These are phyloP conservation scores for Ettlia oleoabundans DNA, from an alignment of 139 green algal species.

Conservation along the genomic window DNA sequence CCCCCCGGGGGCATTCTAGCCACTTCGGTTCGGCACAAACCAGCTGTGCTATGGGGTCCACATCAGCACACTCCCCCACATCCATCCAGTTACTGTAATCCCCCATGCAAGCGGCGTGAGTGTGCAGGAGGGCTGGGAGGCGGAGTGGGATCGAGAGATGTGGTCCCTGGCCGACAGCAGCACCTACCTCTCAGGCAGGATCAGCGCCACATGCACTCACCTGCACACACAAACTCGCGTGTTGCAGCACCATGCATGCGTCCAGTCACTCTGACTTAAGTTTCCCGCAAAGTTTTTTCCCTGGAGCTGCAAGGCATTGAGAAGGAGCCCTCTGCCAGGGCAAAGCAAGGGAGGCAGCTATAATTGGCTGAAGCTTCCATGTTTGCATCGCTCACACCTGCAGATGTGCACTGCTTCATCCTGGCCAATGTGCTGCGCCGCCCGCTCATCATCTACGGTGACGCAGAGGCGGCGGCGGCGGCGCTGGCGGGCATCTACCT, in stretches of 20 bases:
- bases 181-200: conserved; percentile 12
- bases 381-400: not conserved
- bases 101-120: too few species aligned
- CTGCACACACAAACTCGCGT: too few species aligned
- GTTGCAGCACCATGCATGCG: not conserved
- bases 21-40: too few species aligned
- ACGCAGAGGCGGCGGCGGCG: conserved; percentile 10
- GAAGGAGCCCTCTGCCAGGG: not conserved
- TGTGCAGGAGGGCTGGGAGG: conserved; percentile 2
- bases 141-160: conserved; percentile 35
- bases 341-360: not conserved
- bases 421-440: conserved; percentile 40
- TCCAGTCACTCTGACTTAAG: not conserved
- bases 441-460: conserved; percentile 17
- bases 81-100: too few species aligned
- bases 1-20: too few species aligned
- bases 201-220: not conserved
- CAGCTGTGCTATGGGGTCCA: too few species aligned
- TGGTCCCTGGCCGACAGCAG: not conserved
- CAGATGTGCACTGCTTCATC: conserved; percentile 26
- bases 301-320: not conserved
- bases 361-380: not conserved
- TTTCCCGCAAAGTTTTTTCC: not conserved
- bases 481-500: conserved; percentile 32
- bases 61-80: too few species aligned